Base-by-base conservation (phyloP, 495 filamentous ascomycete genomes). In the Parathielavia appendiculata region DNA sequence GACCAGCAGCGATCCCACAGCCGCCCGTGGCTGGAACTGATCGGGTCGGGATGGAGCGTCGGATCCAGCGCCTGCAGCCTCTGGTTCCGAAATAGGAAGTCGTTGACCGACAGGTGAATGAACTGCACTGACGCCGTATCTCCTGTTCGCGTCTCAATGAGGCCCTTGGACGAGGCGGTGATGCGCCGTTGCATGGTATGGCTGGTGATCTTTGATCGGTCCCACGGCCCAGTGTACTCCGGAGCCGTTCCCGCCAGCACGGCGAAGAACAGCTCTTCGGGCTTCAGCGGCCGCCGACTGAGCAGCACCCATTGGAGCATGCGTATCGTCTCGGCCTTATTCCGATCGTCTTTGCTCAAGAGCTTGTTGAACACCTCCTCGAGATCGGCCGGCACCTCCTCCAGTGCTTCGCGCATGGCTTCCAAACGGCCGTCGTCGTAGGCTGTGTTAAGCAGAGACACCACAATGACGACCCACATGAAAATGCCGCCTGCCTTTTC, bases 381-480 rank as follows among this genome's bases (percentile, higher is more conserved):
- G 17, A 76, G 56, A 13, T 59, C 58, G 35, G 30, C 43, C 0
- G 72, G 74, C 44, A 46, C 44, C 44, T 46, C 44, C 7, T 26
- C 19, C 20, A 46, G 20, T 26, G 6, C 20, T 26, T 26, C 4
- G 44, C 20, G 44, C 44, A 46, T 46, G 17, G 74, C 62, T 23
- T 71, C 65, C 5, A 26, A 13, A 2, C 72, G 59, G 35, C 66
- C 57, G 1, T 57, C 40, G 20, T 65, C 66, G 20, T 51, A 41
- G 20, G 65, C 61, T 54, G 56, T 66, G 46, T 75, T 77, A 3
- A 79, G 63, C 16, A 77, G 75, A 3, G 69, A 60, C 10, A 76
- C 70, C 35, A 78, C 72, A 9, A 76, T 46, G 3, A 74, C 67
- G 16, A 75, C 69, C 76, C 76, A 80, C 60, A 78, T 69, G 43